Evolutionary conservation across 257 asterid genomes (phyloP), one percentile per base, ranked within the genome.

Genomic region (Solanum corneliomulleri): DNA sequence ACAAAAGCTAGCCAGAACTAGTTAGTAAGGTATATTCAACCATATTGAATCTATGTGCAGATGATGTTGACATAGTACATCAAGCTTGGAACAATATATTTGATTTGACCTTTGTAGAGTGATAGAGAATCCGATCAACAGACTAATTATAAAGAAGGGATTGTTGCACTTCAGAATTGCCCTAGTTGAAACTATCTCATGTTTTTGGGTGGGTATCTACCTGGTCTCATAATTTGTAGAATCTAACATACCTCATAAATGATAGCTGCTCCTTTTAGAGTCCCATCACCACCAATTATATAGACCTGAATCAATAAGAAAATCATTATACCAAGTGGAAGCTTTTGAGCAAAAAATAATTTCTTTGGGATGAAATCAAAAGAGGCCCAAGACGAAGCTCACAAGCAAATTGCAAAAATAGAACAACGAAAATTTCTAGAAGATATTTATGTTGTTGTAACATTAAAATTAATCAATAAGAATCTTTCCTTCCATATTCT

Each of bases 251-350:
- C 99, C 98, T 94, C 95, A 91, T 92, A 95, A 82, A 96, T 94
- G 85, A 91, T 96, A 86, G 95, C 89, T 87, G 98, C 99, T 88
- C 99, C 99, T 90, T 91, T 95, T 90, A 90, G 98, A 69, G 99
- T 96, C 77, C 99, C 99, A 88, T 96, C 99, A 68, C 99, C 99
- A 86, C 98, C 99, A 92, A 96, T 96, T 87, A 96, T 94, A 89
- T 95, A 96, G 89, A 96, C 99, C 99, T 96, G 94, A 90, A 85
- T 83, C 88, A 93, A 87, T 87, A 87, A 83, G 86, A 86, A 87
- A 84, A 88, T 71, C 87, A 85, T 91, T 90, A 93, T 88, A 83
- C 83, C 86, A 88, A 87, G 84, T 82, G 74, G 83, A 75, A 86
- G 81, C 77, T 44, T 88, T 47, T 27, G 68, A 25, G 85, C 69